phyloP scores from a whole-genome alignment of 169 alveolate species.

The Eimeria acervulina region DNA sequence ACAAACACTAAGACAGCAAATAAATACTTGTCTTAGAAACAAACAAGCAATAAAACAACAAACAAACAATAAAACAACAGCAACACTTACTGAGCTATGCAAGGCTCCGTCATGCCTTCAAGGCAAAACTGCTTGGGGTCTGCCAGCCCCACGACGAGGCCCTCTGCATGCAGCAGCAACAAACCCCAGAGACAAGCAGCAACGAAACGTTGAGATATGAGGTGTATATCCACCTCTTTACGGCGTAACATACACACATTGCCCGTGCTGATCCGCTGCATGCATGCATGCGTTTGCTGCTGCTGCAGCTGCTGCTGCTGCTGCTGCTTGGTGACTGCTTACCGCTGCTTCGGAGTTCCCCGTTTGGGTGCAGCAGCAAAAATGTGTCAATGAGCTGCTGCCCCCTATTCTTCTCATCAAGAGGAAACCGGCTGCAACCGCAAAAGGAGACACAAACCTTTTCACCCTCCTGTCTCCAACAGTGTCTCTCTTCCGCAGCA shows the following conservation, averaged over 20 bases:
- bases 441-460: not conserved
- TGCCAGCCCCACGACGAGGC: constrained; percentile 38
- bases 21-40: not conserved
- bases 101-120: not conserved
- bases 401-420: constrained; percentile 36
- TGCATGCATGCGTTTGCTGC: not conserved
- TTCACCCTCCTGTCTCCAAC: not conserved
- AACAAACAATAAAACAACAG: no score
- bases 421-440: constrained; percentile 30
- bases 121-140: constrained; percentile 15
- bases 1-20: not conserved
- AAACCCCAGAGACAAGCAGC: not conserved
- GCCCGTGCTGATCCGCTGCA: not conserved
- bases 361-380: constrained; percentile 45
- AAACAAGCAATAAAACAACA: no score
- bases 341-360: constrained; percentile 55
- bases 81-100: constrained; percentile 7
- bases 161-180: constrained; percentile 49
- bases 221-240: not conserved
- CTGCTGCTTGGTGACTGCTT: not conserved
- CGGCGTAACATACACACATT: not conserved
- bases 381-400: constrained; percentile 37
- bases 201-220: not conserved
- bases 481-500: not conserved
- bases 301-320: not conserved